Evolutionary conservation across 441 rosid genomes (phyloP).

Genomic region (Erodium trifolium): DNA sequence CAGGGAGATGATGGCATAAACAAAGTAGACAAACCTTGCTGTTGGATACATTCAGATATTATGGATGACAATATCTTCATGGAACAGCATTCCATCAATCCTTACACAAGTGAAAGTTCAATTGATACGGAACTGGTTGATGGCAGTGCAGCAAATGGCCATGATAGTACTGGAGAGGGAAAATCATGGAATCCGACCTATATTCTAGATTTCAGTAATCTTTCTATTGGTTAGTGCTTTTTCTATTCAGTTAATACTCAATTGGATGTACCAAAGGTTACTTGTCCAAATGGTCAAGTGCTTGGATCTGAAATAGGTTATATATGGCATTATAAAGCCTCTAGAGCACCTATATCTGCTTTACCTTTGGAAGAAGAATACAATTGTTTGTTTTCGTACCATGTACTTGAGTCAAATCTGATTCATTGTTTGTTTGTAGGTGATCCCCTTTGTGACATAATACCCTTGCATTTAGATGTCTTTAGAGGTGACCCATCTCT

Average conservation of each 20-base stretch:
- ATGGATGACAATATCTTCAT: constrained; percentile 90
- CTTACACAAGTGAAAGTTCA: constrained; percentile 20
- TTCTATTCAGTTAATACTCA: constrained; percentile 7
- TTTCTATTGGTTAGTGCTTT: constrained; percentile 49
- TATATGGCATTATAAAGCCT: not conserved
- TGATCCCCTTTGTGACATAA: constrained; percentile 71
- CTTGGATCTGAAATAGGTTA: constrained; percentile 1
- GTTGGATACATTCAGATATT: constrained; percentile 88
- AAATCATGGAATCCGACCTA: constrained; percentile 66
- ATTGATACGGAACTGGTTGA: constrained; percentile 18
- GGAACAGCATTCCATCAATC: constrained; percentile 38
- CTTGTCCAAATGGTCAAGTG: no score
- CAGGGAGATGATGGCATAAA: constrained; percentile 41
- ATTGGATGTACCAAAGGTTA: not conserved
- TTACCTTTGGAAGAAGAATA: not conserved
- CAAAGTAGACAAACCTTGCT: constrained; percentile 42
- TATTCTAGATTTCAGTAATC: constrained; percentile 81
- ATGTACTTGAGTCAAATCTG: not conserved
- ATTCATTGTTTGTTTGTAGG: constrained; percentile 43
- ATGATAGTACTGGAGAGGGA: constrained; percentile 20
- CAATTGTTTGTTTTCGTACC: not conserved
- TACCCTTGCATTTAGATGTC: constrained; percentile 76
- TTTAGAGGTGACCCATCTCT: constrained; percentile 71
- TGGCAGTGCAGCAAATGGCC: constrained; percentile 25
- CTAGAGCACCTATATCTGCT: constrained; percentile 3